Evolutionary conservation across 2,329 filamentous ascomycete genomes (phyloP).

Genomic region (Pseudocercospora fuligena): DNA sequence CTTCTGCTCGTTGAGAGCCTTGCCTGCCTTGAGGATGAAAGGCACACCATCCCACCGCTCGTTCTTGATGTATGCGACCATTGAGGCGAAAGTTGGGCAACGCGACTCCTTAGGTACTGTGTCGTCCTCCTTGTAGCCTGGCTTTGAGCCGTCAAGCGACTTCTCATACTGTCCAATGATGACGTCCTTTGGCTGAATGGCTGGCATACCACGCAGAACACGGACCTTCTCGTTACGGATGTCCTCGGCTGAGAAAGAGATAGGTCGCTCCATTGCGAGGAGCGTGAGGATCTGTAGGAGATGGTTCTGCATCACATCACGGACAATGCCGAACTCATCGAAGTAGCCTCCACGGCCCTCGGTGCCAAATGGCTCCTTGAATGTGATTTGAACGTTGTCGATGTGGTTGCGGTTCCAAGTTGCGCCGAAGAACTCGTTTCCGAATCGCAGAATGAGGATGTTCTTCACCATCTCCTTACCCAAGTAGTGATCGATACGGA

Average conservation of each 20-base stretch:
- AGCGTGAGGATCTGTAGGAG: slow-evolving; percentile 94
- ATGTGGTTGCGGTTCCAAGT: slow-evolving; percentile 99
- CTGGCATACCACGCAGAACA: slow-evolving; percentile 88
- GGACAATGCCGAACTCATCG: slow-evolving; percentile 98
- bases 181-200: slow-evolving; percentile 98
- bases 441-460: slow-evolving; percentile 95
- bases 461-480: slow-evolving; percentile 99
- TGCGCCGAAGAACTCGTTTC: slow-evolving; percentile 97
- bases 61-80: slow-evolving; percentile 99
- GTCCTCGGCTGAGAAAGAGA: slow-evolving; percentile 97
- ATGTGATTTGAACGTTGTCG: slow-evolving; percentile 98
- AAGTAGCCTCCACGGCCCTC: slow-evolving; percentile 98
- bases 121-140: slow-evolving; percentile 97
- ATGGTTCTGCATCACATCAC: slow-evolving; percentile 99
- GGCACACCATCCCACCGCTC: slow-evolving; percentile 99
- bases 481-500: slow-evolving; percentile 98
- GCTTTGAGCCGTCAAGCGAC: slow-evolving; percentile 94
- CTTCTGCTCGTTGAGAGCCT: slow-evolving; percentile 98
- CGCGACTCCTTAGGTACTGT: slow-evolving; percentile 96
- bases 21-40: slow-evolving; percentile 99
- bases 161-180: slow-evolving; percentile 99
- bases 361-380: slow-evolving; percentile 99
- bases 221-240: slow-evolving; percentile 99
- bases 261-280: slow-evolving; percentile 95
- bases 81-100: slow-evolving; percentile 96